Percentiles rank a stretch among this genome's conserved stretches.
phyloP scores from a whole-genome alignment of 495 filamentous ascomycete genomes.

The Immersiella caudata region DNA sequence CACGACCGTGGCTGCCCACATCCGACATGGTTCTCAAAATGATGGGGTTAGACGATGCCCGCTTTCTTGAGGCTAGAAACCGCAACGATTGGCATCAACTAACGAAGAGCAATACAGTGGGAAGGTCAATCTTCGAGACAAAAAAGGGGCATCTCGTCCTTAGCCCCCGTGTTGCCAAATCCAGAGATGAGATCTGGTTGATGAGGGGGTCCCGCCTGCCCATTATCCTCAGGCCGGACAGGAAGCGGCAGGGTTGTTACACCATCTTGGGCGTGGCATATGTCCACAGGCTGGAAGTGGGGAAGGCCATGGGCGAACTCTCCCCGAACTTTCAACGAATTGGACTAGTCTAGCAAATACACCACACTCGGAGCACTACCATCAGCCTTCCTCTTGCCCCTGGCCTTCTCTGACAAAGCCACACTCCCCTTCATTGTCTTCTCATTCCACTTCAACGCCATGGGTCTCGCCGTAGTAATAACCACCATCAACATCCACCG shows the following conservation, averaged over 20 bases:
- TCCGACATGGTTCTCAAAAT: neutral
- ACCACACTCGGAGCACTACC: neutral
- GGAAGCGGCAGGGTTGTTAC: neutral
- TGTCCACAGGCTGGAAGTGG: neutral
- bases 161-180: neutral
- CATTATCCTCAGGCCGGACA: neutral
- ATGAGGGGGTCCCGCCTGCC: neutral
- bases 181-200: neutral
- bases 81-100: neutral
- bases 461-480: constrained; percentile 18
- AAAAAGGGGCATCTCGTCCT: neutral
- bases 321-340: neutral
- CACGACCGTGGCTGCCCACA: neutral
- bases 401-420: constrained; percentile 3
- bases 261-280: neutral
- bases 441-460: constrained; percentile 14
- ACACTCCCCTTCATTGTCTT: constrained; percentile 20
- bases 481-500: constrained; percentile 26
- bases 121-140: neutral
- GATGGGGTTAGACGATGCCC: neutral
- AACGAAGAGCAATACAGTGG: neutral
- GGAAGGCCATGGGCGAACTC: neutral
- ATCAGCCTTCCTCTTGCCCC: neutral
- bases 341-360: neutral
- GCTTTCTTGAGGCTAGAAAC: neutral